phyloP scores from a whole-genome alignment of 768 basidiomycete species.

The Lactifluus volemus region DNA sequence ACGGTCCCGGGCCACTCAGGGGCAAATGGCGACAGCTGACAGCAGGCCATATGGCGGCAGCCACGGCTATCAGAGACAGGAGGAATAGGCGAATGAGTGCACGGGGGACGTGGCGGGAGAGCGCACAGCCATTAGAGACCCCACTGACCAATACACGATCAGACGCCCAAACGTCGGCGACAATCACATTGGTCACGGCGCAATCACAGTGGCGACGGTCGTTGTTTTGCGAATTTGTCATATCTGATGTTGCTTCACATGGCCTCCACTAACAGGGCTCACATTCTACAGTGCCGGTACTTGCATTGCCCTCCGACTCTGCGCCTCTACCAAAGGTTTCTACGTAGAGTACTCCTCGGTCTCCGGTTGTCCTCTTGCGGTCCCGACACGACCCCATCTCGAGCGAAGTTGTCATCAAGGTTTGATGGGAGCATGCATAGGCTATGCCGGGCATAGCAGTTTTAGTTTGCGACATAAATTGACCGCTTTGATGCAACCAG shows the following conservation, averaged over 20 bases:
- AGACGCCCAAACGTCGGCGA: neutral
- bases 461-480: neutral
- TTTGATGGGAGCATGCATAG: neutral
- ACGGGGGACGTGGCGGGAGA: too few relatives aligned
- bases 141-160: too few relatives aligned
- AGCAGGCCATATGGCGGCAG: too few relatives aligned
- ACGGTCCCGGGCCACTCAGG: too few relatives aligned
- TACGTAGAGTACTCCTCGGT: neutral
- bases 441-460: neutral
- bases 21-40: too few relatives aligned
- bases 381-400: neutral
- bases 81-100: too few relatives aligned
- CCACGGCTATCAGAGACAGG: too few relatives aligned
- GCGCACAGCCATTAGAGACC: too few relatives aligned
- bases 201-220: conserved; percentile 1
- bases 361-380: neutral
- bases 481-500: neutral
- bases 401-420: neutral
- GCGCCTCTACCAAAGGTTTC: neutral
- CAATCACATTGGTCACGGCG: neutral
- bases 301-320: neutral
- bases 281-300: neutral
- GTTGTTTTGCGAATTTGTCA: neutral
- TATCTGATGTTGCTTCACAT: neutral
- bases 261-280: neutral